Evolutionary conservation across 1,139 yeast genomes (phyloP).

Genomic region (Yamadazyma aaseri): DNA sequence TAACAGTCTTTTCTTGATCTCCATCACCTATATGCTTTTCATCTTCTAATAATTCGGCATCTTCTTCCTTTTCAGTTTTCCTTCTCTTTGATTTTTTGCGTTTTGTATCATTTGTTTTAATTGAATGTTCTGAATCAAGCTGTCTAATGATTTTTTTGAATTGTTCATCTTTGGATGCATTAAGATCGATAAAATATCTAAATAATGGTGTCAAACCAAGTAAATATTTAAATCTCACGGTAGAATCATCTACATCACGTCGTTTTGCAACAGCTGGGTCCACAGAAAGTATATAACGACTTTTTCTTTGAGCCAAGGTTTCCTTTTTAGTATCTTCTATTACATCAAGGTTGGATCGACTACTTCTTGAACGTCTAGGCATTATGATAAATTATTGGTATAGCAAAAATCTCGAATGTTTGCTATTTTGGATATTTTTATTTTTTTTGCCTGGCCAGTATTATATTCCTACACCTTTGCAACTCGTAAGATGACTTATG

Average conservation of each 20-base stretch:
- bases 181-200: slow-evolving; percentile 81
- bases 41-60: slow-evolving; percentile 78
- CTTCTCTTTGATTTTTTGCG: slow-evolving; percentile 33
- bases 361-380: not conserved
- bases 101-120: slow-evolving; percentile 19
- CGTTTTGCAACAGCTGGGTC: slow-evolving; percentile 56
- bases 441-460: too few species aligned
- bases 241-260: slow-evolving; percentile 67
- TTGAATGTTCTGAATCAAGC: slow-evolving; percentile 36
- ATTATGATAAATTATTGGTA: too few species aligned
- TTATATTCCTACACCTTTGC: too few species aligned
- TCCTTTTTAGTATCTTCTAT: not conserved
- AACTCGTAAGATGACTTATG: too few species aligned
- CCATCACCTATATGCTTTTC: slow-evolving; percentile 59
- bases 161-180: slow-evolving; percentile 70
- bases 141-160: slow-evolving; percentile 52
- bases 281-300: slow-evolving; percentile 46
- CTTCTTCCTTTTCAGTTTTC: slow-evolving; percentile 89
- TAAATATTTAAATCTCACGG: slow-evolving; percentile 76
- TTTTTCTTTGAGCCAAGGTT: slow-evolving; percentile 37
- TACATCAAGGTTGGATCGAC: not conserved
- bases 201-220: slow-evolving; percentile 83
- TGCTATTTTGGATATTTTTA: too few species aligned
- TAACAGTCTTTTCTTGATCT: slow-evolving; percentile 51
- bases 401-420: too few species aligned